Conservation (phyloP, 2,329 filamentous ascomycete species). For the Tolypocladium inflatum region DNA sequence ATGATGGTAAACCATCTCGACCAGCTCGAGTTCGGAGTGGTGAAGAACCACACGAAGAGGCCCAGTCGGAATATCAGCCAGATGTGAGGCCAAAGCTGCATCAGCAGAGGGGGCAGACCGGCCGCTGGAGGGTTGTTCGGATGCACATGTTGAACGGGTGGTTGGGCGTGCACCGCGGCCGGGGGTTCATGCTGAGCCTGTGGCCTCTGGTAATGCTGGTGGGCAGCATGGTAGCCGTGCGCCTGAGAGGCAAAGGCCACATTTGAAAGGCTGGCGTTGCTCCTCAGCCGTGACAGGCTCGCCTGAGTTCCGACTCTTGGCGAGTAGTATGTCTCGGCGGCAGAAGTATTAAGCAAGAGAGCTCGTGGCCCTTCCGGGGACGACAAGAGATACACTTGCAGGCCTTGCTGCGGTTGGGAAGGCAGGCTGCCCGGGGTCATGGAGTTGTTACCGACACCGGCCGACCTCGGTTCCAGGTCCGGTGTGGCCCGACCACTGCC, state of each 20-base stretch:
- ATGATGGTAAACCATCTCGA: conserved; percentile 47
- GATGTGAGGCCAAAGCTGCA: conserved; percentile 46
- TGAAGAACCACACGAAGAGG: conserved; percentile 57
- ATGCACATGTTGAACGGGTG: conserved; percentile 18
- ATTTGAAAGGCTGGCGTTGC: conserved; percentile 6
- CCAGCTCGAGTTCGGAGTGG: conserved; percentile 48
- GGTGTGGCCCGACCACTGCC: conserved; percentile 39
- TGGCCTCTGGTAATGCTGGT: conserved; percentile 10
- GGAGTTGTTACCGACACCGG: conserved; percentile 17
- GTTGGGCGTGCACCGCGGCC: conserved; percentile 6
- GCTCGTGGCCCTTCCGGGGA: conserved; percentile 51
- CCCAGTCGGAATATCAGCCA: conserved; percentile 51
- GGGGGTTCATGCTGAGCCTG: conserved; percentile 3
- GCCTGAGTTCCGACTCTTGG: conserved; percentile 23
- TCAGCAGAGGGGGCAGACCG: conserved; percentile 21
- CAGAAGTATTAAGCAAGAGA: conserved; percentile 42
- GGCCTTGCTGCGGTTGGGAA: conserved; percentile 18
- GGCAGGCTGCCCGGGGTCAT: conserved; percentile 11
- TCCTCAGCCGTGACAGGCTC: conserved; percentile 17
- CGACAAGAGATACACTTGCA: conserved; percentile 50
- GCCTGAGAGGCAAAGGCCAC: conserved; percentile 2
- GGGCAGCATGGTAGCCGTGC: conserved; percentile 1
- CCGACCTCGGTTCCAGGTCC: conserved; percentile 26
- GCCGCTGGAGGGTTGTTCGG: conserved; percentile 28
- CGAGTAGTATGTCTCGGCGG: conserved; percentile 41